Percentiles rank a stretch among this genome's conserved stretches.
phyloP scores from a whole-genome alignment of 2,329 filamentous ascomycete species.

The Epichloe uncinata region DNA sequence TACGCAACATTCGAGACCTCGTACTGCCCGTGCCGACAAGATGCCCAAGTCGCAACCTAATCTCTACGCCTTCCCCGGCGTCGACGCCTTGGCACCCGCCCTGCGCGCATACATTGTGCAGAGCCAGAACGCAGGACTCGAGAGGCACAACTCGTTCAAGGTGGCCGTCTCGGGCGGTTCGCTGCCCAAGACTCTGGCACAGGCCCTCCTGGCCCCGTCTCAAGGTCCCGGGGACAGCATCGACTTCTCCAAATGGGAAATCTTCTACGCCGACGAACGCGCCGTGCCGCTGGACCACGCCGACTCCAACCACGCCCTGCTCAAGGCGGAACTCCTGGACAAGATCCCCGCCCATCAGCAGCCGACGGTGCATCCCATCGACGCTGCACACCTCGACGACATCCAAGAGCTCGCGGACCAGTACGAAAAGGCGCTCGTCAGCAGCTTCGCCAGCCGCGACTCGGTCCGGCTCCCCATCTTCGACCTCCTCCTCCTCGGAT shows the following conservation, averaged over 20 bases:
- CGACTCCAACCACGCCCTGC: conserved; percentile 85
- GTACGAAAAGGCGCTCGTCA: conserved; percentile 82
- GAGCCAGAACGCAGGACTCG: conserved; percentile 65
- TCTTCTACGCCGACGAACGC: conserved; percentile 97
- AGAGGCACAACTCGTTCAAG: conserved; percentile 76
- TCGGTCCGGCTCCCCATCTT: conserved; percentile 92
- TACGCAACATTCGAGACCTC: too few species aligned
- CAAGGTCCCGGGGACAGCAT: conserved; percentile 45
- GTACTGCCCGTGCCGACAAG: background rate
- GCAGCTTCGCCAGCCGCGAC: conserved; percentile 79
- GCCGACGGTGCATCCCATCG: conserved; percentile 70
- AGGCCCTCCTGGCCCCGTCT: conserved; percentile 56
- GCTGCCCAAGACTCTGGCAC: conserved; percentile 74
- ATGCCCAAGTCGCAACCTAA: conserved; percentile 48
- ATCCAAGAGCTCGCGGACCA: conserved; percentile 84
- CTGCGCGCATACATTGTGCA: conserved; percentile 74
- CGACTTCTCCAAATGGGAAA: conserved; percentile 81
- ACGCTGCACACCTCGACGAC: conserved; percentile 52
- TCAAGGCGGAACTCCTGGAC: conserved; percentile 78
- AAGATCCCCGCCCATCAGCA: conserved; percentile 60
- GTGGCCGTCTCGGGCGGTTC: conserved; percentile 89
- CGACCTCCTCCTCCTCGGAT: conserved; percentile 84
- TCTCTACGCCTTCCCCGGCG: conserved; percentile 68
- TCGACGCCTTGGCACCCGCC: conserved; percentile 56
- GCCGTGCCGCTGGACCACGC: conserved; percentile 81